These are phyloP conservation scores for Phytophthora lateralis DNA, from an alignment of 352 stramenopile genomes.

Conservation along the genomic window DNA sequence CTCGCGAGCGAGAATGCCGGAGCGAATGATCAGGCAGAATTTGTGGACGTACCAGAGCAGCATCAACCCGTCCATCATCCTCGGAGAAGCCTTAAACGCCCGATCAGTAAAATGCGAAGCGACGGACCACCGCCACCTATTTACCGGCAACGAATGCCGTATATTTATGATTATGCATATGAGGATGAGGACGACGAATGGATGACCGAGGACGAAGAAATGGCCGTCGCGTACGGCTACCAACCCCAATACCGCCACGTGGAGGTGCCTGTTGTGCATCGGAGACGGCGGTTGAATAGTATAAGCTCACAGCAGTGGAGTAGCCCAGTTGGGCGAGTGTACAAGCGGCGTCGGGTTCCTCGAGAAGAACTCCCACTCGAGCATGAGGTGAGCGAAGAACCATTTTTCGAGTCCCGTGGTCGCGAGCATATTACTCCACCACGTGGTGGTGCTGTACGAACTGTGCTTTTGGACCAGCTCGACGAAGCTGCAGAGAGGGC, in stretches of 20 bases:
- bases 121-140: conserved; percentile 24
- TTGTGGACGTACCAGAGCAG: conserved; percentile 15
- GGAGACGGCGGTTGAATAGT: conserved; percentile 31
- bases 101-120: conserved; percentile 24
- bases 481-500: conserved; percentile 17
- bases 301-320: conserved; percentile 23
- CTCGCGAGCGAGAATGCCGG: conserved; percentile 24
- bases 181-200: conserved; percentile 42
- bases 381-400: conserved; percentile 8
- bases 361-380: conserved; percentile 13
- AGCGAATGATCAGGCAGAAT: conserved; percentile 3
- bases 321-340: conserved; percentile 22
- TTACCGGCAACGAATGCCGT: conserved; percentile 37
- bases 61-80: conserved; percentile 20
- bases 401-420: conserved; percentile 7
- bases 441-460: not conserved
- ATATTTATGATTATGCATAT: conserved; percentile 45
- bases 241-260: conserved; percentile 17
- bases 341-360: conserved; percentile 36
- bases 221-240: conserved; percentile 29
- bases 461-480: conserved; percentile 15
- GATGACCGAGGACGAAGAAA: conserved; percentile 42
- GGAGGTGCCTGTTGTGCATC: conserved; percentile 28
- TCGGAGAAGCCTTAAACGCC: conserved; percentile 32
- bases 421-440: conserved; percentile 10